Conservation (phyloP, 176 grass and related monocot species). For the Oryza australiensis region DNA sequence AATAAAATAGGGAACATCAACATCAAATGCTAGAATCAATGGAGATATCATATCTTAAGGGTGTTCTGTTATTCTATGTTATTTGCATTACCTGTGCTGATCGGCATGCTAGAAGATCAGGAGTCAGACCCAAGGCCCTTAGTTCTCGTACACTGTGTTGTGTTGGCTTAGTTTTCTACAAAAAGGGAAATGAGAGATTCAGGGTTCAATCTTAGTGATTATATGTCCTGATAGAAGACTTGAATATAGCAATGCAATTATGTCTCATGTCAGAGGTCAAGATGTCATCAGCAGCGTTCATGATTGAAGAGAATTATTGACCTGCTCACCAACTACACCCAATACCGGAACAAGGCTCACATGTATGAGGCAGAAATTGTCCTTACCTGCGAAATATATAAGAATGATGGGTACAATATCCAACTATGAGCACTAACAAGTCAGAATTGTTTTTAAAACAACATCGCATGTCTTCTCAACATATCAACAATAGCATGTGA, state of each 20-base stretch:
- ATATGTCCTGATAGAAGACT: conserved; percentile 10
- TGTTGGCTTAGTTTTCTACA: conserved; percentile 99
- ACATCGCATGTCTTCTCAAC: background rate
- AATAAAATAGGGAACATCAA: conserved; percentile 24
- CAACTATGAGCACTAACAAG: conserved; percentile 1
- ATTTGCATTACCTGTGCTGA: conserved; percentile 71
- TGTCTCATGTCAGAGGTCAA: background rate
- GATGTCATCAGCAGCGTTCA: background rate
- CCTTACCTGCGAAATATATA: conserved; percentile 67
- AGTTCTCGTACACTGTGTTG: conserved; percentile 97
- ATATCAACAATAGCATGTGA: background rate
- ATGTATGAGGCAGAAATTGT: conserved; percentile 99
- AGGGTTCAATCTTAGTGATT: background rate
- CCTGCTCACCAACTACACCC: conserved; percentile 98
- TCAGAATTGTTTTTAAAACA: background rate
- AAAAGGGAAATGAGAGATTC: conserved; percentile 25
- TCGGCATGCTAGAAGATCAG: conserved; percentile 94
- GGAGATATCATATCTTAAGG: background rate
- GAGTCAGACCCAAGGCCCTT: conserved; percentile 89
- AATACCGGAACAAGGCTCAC: conserved; percentile 94
- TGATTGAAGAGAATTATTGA: conserved; percentile 52
- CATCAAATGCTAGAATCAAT: background rate
- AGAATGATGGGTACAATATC: conserved; percentile 17
- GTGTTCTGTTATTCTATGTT: background rate
- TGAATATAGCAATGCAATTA: background rate